These are phyloP conservation scores for Pichia sp. DNA, from an alignment of 1,139 yeast species.

Conservation along the genomic window DNA sequence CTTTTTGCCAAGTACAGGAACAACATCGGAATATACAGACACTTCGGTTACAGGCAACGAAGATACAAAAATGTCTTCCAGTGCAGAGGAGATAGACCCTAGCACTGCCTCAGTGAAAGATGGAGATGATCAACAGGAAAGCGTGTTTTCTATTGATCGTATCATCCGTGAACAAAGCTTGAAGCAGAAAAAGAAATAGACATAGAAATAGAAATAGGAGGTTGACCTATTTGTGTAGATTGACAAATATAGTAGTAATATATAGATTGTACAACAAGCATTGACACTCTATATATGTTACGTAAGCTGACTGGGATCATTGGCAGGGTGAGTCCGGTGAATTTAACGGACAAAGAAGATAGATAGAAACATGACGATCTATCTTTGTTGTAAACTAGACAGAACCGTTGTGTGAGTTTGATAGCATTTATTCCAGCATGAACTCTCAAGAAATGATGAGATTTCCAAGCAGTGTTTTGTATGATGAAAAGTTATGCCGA, in stretches of 20 bases:
- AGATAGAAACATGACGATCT: too few species aligned
- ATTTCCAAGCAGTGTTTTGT: constrained; percentile 7
- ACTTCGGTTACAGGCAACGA: background rate
- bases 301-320: background rate
- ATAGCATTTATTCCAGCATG: background rate
- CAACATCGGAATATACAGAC: background rate
- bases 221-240: background rate
- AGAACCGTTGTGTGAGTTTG: too few species aligned
- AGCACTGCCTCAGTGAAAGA: background rate
- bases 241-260: background rate
- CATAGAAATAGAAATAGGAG: background rate
- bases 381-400: too few species aligned
- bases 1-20: constrained; percentile 1
- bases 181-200: background rate
- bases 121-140: constrained; percentile 1
- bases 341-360: background rate
- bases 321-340: background rate
- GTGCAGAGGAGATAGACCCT: background rate
- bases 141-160: constrained; percentile 1
- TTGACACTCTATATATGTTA: background rate
- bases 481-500: constrained; percentile 12
- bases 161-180: background rate
- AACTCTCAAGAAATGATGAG: constrained; percentile 5
- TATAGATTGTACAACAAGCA: background rate
- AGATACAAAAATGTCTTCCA: background rate